Percentiles rank a stretch among this genome's conserved stretches.
These are phyloP conservation scores for Creolimax fragrantissima DNA, from an alignment of 78 protist genomes.

Conservation along the genomic window DNA sequence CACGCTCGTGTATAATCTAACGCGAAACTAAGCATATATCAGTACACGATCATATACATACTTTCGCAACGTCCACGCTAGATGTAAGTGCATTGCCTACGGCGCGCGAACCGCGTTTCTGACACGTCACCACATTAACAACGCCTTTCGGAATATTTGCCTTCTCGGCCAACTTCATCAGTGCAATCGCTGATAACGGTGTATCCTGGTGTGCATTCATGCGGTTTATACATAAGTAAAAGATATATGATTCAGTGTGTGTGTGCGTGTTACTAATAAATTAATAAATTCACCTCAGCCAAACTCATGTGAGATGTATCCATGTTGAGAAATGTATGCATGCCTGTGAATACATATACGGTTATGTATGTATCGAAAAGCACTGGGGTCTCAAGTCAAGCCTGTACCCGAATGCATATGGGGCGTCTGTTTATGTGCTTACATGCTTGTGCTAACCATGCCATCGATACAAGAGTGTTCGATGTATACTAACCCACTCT, in stretches of 20 bases:
- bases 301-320: background rate
- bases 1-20: too few species aligned
- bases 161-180: conserved; percentile 15
- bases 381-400: too few species aligned
- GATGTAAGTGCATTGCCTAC: conserved; percentile 10
- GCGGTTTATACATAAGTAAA: too few species aligned
- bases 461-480: too few species aligned
- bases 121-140: conserved; percentile 22
- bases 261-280: background rate
- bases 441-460: too few species aligned
- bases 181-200: conserved; percentile 41
- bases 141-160: conserved; percentile 38
- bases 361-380: too few species aligned
- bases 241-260: background rate
- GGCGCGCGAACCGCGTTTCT: background rate
- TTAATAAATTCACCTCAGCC: background rate
- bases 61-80: background rate
- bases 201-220: conserved; percentile 13
- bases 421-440: too few species aligned
- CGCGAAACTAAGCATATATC: too few species aligned
- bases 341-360: too few species aligned
- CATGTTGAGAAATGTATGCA: too few species aligned
- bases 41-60: background rate
- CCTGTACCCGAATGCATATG: too few species aligned
- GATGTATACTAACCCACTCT: too few species aligned